Evolutionary conservation across 1,139 yeast genomes (phyloP).

Genomic region (Nakaseomyces bracarensis): DNA sequence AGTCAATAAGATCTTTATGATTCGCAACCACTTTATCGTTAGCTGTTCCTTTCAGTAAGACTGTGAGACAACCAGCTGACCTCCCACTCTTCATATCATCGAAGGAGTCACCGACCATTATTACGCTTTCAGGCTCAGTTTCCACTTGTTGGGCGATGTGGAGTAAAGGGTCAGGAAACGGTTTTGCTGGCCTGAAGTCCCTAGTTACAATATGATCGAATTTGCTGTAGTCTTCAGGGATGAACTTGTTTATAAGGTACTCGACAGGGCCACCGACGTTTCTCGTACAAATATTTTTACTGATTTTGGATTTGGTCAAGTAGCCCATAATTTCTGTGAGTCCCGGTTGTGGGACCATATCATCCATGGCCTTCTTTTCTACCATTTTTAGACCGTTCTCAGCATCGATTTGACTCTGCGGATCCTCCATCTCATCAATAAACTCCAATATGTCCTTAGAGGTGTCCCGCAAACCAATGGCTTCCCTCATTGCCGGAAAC

Average conservation of each 20-base stretch:
- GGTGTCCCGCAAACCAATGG: constrained; percentile 41
- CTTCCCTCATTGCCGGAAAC: constrained; percentile 55
- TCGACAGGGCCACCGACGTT: constrained; percentile 43
- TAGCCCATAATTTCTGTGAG: constrained; percentile 31
- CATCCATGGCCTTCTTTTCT: constrained; percentile 49
- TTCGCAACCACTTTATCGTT: not conserved
- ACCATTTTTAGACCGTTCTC: constrained; percentile 40
- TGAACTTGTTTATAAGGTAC: constrained; percentile 38
- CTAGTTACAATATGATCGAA: constrained; percentile 51
- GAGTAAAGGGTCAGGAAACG: constrained; percentile 50
- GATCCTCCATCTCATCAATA: constrained; percentile 37
- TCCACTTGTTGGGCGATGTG: constrained; percentile 45
- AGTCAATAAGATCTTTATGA: not conserved
- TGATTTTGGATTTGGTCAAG: constrained; percentile 32
- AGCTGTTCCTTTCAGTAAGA: constrained; percentile 32
- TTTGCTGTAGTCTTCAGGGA: constrained; percentile 33
- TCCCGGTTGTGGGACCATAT: constrained; percentile 49
- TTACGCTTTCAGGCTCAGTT: constrained; percentile 36
- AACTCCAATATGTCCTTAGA: constrained; percentile 44
- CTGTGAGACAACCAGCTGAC: constrained; percentile 49
- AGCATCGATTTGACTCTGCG: constrained; percentile 37
- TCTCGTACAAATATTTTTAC: constrained; percentile 52
- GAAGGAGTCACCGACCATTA: constrained; percentile 65
- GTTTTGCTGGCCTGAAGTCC: constrained; percentile 56
- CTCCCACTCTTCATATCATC: constrained; percentile 58